Base-by-base conservation (phyloP, 2,329 filamentous ascomycete species). In the Aureobasidium sp. region DNA sequence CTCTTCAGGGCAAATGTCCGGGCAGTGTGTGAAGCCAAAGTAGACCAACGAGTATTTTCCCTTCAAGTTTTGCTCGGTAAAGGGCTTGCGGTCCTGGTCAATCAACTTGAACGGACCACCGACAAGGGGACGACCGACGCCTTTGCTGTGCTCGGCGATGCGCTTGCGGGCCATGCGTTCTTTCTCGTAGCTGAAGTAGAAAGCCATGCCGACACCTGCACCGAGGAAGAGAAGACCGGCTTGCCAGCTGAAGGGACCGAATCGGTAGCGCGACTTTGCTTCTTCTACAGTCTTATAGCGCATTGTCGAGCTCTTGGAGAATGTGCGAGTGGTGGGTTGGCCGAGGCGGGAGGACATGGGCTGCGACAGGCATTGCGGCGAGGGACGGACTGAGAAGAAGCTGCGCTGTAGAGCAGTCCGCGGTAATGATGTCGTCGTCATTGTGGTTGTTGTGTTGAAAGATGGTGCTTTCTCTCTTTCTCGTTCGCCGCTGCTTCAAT, bases 1-100 rank as follows among this genome's bases (percentile, higher is more conserved):
- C 77, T 99, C 94, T 72, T 99, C 94, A 37, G 94, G 94, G 79
- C 94, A 99, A 73, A 99, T 99, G 74, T 99, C 94, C 27, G 94
- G 94, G 74, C 94, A 99, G 76, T 97, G 92, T 9, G 91, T 93
- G 82, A 99, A 99, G 70, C 94, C 94, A 73, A 99, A 99, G 78
- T 99, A 99, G 40, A 97, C 89, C 77, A 95, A 75, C 61, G 84
- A 83, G 77, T 96, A 94, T 75, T 89, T 90, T 60, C 94, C 94
- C 80, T 88, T 89, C 79, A 97, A 81, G 74, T 93, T 86, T 71
- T 86, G 82, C 69, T 88, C 88, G 2, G 88, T 89, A 68, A 96
- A 92, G 40, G 81, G 80, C 61, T 85, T 84, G 54, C 91, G 91
- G 65, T 96, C 78, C 69, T 96, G 86, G 76, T 97, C 91, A 42